Evolutionary conservation across 108 stramenopile species (phyloP).

Genomic region (Discostella pseudostelligera): DNA sequence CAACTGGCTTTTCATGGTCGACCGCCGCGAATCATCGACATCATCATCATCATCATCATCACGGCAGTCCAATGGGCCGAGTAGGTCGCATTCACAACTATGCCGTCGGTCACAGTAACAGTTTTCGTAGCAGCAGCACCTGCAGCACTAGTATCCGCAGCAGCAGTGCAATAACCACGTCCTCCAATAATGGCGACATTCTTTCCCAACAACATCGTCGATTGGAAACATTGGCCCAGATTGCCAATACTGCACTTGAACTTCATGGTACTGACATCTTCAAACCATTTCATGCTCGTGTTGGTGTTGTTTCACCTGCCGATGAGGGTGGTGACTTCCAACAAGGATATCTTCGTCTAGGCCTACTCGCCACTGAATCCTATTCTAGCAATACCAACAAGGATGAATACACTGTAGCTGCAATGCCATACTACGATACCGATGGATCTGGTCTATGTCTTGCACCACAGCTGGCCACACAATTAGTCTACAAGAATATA

Average conservation of each 20-base stretch:
- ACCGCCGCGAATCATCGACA: no score
- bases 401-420: conserved; percentile 52
- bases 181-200: background rate
- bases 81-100: no score
- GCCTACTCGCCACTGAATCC: conserved; percentile 60
- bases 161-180: background rate
- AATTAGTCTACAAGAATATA: conserved; percentile 50
- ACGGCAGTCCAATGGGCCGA: no score
- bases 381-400: conserved; percentile 28
- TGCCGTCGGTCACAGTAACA: no score
- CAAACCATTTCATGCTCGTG: conserved; percentile 23
- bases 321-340: conserved; percentile 9
- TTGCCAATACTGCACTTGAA: conserved; percentile 27
- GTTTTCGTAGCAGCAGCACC: no score
- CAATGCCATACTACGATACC: conserved; percentile 62
- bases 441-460: conserved; percentile 46
- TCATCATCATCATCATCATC: no score
- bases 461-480: conserved; percentile 53
- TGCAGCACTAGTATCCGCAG: background rate
- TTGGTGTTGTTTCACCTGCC: conserved; percentile 14
- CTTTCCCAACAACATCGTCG: background rate
- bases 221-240: conserved; percentile 19
- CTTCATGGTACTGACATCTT: conserved; percentile 12
- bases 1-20: no score
- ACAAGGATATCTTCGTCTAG: conserved; percentile 43